Conservation (phyloP, 2,329 filamentous ascomycete species). For the Colletotrichum incanum region DNA sequence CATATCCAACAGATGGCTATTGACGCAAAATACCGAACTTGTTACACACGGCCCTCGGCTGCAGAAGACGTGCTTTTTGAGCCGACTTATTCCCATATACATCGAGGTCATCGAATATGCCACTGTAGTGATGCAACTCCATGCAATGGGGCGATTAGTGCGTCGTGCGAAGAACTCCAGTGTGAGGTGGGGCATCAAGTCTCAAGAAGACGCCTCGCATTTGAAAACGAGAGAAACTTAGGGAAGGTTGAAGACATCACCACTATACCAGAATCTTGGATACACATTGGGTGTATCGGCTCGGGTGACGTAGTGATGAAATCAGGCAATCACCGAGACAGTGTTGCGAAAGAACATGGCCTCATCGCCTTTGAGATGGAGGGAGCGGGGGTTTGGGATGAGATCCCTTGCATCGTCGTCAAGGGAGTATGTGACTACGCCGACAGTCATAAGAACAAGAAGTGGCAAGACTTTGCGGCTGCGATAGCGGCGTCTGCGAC, state of each 20-base stretch:
- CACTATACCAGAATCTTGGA: background rate
- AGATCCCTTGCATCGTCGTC: constrained; percentile 55
- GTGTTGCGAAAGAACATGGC: constrained; percentile 46
- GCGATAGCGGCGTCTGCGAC: constrained; percentile 52
- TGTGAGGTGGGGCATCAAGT: constrained; percentile 47
- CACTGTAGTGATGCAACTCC: constrained; percentile 32
- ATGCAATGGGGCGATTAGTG: constrained; percentile 45
- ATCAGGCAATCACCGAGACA: constrained; percentile 54
- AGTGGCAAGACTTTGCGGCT: constrained; percentile 56
- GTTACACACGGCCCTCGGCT: constrained; percentile 48
- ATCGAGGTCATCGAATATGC: constrained; percentile 39
- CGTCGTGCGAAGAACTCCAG: constrained; percentile 48
- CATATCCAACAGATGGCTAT: constrained; percentile 43
- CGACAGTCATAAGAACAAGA: constrained; percentile 57
- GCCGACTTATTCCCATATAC: constrained; percentile 50
- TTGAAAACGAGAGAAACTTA: constrained; percentile 35
- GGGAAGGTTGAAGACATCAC: background rate
- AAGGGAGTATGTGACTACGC: constrained; percentile 58
- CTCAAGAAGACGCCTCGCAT: constrained; percentile 16
- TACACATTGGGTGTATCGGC: constrained; percentile 48
- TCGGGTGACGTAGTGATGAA: constrained; percentile 60
- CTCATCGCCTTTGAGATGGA: constrained; percentile 56
- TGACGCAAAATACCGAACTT: constrained; percentile 17
- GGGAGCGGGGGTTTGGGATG: constrained; percentile 51
- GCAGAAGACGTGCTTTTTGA: constrained; percentile 49